Conservation (phyloP, 1,284 basidiomycete species). For the Boletellus sp. region DNA sequence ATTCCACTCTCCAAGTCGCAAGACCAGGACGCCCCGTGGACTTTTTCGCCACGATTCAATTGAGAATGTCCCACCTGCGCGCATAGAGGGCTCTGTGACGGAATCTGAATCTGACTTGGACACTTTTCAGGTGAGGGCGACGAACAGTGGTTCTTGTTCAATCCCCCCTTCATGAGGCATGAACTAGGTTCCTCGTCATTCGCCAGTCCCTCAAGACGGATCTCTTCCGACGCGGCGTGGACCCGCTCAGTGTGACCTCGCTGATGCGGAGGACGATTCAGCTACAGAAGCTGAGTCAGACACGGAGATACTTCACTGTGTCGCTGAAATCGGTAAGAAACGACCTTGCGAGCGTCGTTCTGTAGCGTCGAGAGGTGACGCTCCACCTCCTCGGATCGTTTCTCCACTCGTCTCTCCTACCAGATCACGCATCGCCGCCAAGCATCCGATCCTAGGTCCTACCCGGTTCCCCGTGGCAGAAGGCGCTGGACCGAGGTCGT, state of each 20-base stretch:
- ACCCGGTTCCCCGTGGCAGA: slow-evolving; percentile 3
- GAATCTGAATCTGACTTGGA: slow-evolving; percentile 32
- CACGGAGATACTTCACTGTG: slow-evolving; percentile 25
- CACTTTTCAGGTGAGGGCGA: slow-evolving; percentile 8
- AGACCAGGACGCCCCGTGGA: neutral
- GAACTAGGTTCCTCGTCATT: neutral
- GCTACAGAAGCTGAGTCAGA: slow-evolving; percentile 35
- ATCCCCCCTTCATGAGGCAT: neutral
- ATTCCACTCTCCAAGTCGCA: slow-evolving; percentile 4
- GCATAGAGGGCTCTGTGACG: slow-evolving; percentile 28
- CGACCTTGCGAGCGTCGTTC: neutral
- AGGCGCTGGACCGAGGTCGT: slow-evolving; percentile 3
- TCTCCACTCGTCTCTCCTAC: slow-evolving; percentile 29
- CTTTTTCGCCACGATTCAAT: slow-evolving; percentile 3
- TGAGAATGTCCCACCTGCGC: slow-evolving; percentile 4
- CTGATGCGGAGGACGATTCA: slow-evolving; percentile 26
- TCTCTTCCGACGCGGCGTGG: neutral
- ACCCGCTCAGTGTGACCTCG: neutral
- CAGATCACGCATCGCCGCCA: slow-evolving; percentile 11
- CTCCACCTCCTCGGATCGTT: slow-evolving; percentile 12
- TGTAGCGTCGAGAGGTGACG: neutral
- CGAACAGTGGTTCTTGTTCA: neutral
- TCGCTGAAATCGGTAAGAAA: slow-evolving; percentile 24
- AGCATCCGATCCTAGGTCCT: neutral
- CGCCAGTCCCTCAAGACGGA: neutral